A percentile compares a stretch with the other conserved stretches of the same genome.
These are phyloP conservation scores for Colletotrichum sp. DNA, from an alignment of 2,329 filamentous ascomycete species.

Conservation along the genomic window DNA sequence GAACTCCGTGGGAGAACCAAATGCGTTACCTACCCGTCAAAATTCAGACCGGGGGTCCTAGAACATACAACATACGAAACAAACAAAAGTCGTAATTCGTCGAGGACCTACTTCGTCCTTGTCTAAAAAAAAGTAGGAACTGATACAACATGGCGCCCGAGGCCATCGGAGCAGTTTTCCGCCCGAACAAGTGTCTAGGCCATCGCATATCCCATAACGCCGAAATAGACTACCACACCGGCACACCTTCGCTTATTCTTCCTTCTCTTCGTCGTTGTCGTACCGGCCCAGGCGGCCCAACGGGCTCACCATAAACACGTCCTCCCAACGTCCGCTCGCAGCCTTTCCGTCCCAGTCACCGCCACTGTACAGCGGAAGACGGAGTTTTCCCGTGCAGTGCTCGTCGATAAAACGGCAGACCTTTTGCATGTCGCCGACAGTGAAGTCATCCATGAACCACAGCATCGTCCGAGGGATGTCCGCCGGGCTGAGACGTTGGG, in stretches of 20 bases:
- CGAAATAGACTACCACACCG: background rate
- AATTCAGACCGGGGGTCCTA: background rate
- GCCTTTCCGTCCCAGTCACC: slow-evolving; percentile 18
- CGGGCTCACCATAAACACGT: slow-evolving; percentile 18
- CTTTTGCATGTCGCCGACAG: slow-evolving; percentile 19
- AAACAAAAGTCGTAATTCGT: background rate
- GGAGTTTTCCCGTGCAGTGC: slow-evolving; percentile 14
- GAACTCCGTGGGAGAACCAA: background rate
- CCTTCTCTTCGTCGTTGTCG: slow-evolving; percentile 7
- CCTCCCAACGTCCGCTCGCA: slow-evolving; percentile 14
- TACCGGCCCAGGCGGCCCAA: slow-evolving; percentile 8
- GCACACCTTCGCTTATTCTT: background rate
- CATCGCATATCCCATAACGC: background rate
- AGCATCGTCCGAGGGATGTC: slow-evolving; percentile 16
- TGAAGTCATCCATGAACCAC: slow-evolving; percentile 21
- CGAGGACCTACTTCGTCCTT: background rate
- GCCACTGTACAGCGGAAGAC: slow-evolving; percentile 15
- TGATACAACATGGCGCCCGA: background rate
- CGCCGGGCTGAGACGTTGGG: slow-evolving; percentile 5
- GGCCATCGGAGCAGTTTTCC: background rate
- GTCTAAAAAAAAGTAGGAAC: background rate
- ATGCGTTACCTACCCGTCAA: background rate
- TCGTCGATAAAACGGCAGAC: slow-evolving; percentile 19
- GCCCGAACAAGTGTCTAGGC: background rate
- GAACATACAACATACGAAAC: background rate